Base-by-base conservation (phyloP, 441 rosid genomes). In the Pelargonium australe region DNA sequence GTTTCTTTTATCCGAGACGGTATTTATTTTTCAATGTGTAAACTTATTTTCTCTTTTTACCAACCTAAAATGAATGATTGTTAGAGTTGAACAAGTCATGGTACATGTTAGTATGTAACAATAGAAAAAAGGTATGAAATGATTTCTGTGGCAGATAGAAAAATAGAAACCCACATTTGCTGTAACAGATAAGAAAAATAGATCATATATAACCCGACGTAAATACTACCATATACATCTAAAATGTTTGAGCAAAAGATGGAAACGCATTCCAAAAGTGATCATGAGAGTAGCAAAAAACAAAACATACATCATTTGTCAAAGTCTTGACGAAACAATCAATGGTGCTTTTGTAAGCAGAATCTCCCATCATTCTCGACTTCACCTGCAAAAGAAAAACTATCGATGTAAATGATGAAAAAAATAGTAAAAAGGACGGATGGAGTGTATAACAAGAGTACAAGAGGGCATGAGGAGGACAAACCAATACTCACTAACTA, bases 331-430 rank as follows among this genome's bases (percentile, higher is more conserved):
- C 71, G 73, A 94, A 94, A 79, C 99, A 94, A 76, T 94, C 97
- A 47, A 94, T 75, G 8, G 97, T 91, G 85, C 79, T 87, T 81
- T 88, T 91, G 87, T 94, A 94, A 49, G 94, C 72, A 75, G 98
- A 75, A 81, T 91, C 97, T 65, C 97, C 99, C 99, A 95, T 95
- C 99, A 95, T 95, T 77, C 99, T 88, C 0, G 97, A 89, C 85
- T 89, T 91, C 47, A 94, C 90, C 99, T 91, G 91, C 69, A 13
- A 1, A 49, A 13, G 16, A 49, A 49, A 49, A 49, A 49, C n/a
- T 0, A 49, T 49, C 14, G 2, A 53, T 6, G 60, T 73, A 70
- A 63, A 41, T 31, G 47, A 47, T 51, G 63, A 40, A 64, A 1
- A 14, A 31, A 7, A 63, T 53, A 40, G 13, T 1, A 6, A 25